A percentile compares a stretch with the other conserved stretches of the same genome.
Conservation (phyloP, 1,284 basidiomycete species). For the Ganoderma lucidum region DNA sequence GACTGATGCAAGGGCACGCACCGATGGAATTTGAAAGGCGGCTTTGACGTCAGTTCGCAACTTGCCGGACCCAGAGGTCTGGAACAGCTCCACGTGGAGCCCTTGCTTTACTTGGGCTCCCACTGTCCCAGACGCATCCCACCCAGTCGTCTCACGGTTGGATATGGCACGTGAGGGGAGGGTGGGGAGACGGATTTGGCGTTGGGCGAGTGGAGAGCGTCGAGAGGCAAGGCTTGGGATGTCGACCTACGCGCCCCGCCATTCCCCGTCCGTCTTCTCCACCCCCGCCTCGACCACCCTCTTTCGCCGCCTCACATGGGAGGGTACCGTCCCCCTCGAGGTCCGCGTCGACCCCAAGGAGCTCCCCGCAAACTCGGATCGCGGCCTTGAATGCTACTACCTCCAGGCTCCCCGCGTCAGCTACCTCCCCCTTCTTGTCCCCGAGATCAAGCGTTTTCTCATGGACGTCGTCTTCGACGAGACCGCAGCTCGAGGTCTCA, state of each 20-base stretch:
- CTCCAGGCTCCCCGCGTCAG: conserved; percentile 88
- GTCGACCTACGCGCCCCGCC: conserved; percentile 67
- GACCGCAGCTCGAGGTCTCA: conserved; percentile 70
- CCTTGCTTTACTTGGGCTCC: not conserved
- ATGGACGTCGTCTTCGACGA: conserved; percentile 92
- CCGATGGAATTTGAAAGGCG: not conserved
- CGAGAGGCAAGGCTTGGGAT: conserved; percentile 44
- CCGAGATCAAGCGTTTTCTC: conserved; percentile 85
- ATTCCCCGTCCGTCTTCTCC: conserved; percentile 59
- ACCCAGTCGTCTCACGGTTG: conserved; percentile 14
- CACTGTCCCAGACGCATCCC: conserved; percentile 20
- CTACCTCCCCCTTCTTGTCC: conserved; percentile 90
- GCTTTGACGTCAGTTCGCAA: conserved; percentile 26
- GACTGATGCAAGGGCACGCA: not conserved
- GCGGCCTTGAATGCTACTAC: conserved; percentile 86
- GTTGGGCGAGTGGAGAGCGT: conserved; percentile 10
- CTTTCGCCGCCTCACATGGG: conserved; percentile 84
- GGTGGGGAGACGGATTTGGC: conserved; percentile 19
- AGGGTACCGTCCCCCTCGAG: conserved; percentile 86
- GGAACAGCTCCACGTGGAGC: conserved; percentile 5
- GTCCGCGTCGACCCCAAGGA: conserved; percentile 86
- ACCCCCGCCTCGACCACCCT: conserved; percentile 71
- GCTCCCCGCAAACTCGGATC: conserved; percentile 86
- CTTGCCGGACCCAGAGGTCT: not conserved
- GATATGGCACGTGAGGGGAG: conserved; percentile 19